Evolutionary conservation across 2,329 filamentous ascomycete species (phyloP), one percentile per base, ranked within the genome.

Genomic region (Colletotrichum sp.): DNA sequence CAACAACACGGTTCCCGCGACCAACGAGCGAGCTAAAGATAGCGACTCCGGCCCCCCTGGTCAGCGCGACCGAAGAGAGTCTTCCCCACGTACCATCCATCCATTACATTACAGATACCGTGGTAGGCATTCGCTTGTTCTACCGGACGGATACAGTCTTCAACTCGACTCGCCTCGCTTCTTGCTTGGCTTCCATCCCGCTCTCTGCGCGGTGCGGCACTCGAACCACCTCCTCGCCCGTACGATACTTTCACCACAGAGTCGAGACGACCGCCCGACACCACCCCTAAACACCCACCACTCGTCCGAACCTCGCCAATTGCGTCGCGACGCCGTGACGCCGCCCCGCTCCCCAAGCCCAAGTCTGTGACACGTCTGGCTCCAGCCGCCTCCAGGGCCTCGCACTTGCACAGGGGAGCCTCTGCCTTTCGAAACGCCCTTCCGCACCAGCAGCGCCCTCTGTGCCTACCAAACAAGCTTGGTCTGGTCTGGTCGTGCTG

Each of bases 221-320:
- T 24, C 36, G 24, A 64, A 64, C 28, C 55, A 59, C 26, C 55
- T 59, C 55, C 21, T 30, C 55, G 24, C 24, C 32, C 34, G 34
- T 66, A 32, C 63, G 36, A 52, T 30, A 66, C 34, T 52, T 30
- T 28, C 8, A 30, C 63, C 63, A 52, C 5, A 66, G 63, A 66
- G 63, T 66, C 63, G 39, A 66, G 63, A 66, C 63, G 63, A 66
- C 66, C 66, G 55, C 52, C 59, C n/a, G 49, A 72, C 24, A 75
- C 49, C 7, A 28, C 60, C 70, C 70, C 71, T 74, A 32, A 44
- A 49, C 55, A 36, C 52, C 24, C 44, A 36, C 28, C 30, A 24
- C 36, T 76, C 75, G 75, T 76, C 74, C 70, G 64, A 73, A 75
- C 71, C 30, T 76, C 75, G 75, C 73, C 73, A 76, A 76, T 76